phyloP scores from a whole-genome alignment of 169 alveolate species.

The Plasmodium chabaudi region DNA sequence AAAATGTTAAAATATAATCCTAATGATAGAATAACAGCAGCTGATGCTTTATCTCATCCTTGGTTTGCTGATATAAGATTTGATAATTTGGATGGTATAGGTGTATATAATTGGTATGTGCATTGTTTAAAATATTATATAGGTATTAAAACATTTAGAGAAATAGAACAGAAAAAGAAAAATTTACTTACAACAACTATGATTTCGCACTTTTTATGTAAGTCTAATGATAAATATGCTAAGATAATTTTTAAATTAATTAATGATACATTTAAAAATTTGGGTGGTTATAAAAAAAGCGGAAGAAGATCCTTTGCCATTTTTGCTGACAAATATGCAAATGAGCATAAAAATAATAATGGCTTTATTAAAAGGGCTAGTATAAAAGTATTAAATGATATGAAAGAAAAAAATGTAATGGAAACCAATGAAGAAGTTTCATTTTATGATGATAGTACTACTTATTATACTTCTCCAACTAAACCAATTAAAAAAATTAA shows the following conservation, averaged over 20 bases:
- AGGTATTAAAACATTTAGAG: slow-evolving; percentile 84
- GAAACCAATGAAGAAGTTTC: slow-evolving; percentile 65
- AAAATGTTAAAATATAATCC: slow-evolving; percentile 95
- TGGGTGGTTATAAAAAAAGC: slow-evolving; percentile 75
- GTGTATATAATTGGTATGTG: slow-evolving; percentile 87
- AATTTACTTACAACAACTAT: slow-evolving; percentile 84
- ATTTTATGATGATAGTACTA: slow-evolving; percentile 47
- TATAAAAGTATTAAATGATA: slow-evolving; percentile 64
- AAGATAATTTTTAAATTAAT: slow-evolving; percentile 59
- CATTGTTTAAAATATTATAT: slow-evolving; percentile 85
- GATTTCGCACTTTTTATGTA: slow-evolving; percentile 85
- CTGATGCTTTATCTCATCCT: slow-evolving; percentile 96
- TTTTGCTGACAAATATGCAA: slow-evolving; percentile 69
- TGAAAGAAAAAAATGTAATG: slow-evolving; percentile 68
- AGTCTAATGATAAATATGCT: slow-evolving; percentile 68
- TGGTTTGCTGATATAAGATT: slow-evolving; percentile 90
- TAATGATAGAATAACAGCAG: slow-evolving; percentile 94
- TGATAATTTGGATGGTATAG: slow-evolving; percentile 86
- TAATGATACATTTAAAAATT: slow-evolving; percentile 70
- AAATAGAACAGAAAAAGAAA: slow-evolving; percentile 82
- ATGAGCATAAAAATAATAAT: slow-evolving; percentile 42
- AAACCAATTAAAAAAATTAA: slow-evolving; percentile 18
- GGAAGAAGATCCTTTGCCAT: slow-evolving; percentile 75
- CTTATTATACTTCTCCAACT: slow-evolving; percentile 15
- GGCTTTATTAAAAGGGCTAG: slow-evolving; percentile 75